phyloP scores from a whole-genome alignment of 192 early-diverging fungal species.

The Hyaloraphidium curvatum region DNA sequence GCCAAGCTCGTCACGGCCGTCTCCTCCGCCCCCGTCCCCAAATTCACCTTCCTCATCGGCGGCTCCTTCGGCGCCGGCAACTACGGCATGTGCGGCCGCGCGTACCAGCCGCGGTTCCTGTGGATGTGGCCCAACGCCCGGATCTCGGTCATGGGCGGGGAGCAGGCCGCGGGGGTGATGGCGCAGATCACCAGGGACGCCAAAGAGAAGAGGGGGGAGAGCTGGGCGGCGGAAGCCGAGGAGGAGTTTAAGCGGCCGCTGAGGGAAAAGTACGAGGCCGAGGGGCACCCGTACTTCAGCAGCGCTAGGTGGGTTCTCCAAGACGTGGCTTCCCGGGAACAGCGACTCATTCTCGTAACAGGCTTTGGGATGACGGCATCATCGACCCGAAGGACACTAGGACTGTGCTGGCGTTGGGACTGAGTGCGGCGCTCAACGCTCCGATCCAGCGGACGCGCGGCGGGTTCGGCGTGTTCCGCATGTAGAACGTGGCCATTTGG shows the following conservation, averaged over 20 bases:
- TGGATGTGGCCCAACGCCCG: conserved; percentile 90
- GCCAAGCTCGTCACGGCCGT: conserved; percentile 93
- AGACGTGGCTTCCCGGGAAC: neutral
- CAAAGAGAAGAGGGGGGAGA: conserved; percentile 52
- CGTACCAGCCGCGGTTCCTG: conserved; percentile 80
- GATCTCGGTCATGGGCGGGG: conserved; percentile 95
- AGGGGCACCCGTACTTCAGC: conserved; percentile 87
- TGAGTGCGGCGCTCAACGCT: conserved; percentile 58
- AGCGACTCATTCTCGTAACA: conserved; percentile 22
- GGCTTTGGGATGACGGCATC: conserved; percentile 90
- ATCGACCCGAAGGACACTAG: conserved; percentile 79
- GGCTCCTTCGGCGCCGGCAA: conserved; percentile 69
- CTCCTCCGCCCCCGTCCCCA: conserved; percentile 78
- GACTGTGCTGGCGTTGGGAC: conserved; percentile 61
- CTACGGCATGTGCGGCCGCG: conserved; percentile 95
- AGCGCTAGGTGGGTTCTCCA: conserved; percentile 21
- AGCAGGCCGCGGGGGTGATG: conserved; percentile 82
- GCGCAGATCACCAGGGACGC: conserved; percentile 69
- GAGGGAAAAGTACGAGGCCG: conserved; percentile 61
- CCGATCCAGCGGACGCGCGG: conserved; percentile 45
- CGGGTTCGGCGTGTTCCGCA: conserved; percentile 90
- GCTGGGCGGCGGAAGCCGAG: conserved; percentile 57
- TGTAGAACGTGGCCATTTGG: too few relatives aligned
- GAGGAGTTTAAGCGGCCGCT: conserved; percentile 69
- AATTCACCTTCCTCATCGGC: conserved; percentile 69